These are phyloP conservation scores for Coemansia guatemalensis DNA, from an alignment of 192 early-diverging fungal species.

Conservation along the genomic window DNA sequence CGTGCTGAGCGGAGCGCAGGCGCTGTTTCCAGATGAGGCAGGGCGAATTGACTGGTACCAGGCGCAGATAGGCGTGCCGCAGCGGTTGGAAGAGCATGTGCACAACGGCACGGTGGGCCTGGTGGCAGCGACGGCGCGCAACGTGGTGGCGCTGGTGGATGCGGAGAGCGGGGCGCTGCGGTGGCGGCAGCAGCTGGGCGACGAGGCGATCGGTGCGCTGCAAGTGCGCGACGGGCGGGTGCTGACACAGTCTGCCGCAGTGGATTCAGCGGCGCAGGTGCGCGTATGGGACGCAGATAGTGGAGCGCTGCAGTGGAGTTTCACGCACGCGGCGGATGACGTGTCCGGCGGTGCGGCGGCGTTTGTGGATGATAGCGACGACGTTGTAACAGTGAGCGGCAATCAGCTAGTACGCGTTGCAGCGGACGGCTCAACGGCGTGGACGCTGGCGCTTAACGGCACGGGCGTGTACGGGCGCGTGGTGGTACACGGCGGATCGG, in stretches of 20 bases:
- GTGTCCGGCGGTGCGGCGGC: conserved; percentile 37
- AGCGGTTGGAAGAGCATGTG: conserved; percentile 20
- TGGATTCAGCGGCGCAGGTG: conserved; percentile 19
- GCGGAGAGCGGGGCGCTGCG: conserved; percentile 65
- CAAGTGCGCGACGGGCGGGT: conserved; percentile 34
- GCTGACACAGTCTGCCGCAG: conserved; percentile 30
- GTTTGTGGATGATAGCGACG: conserved; percentile 39
- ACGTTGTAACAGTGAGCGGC: conserved; percentile 44
- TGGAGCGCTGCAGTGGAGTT: conserved; percentile 19
- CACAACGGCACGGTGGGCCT: conserved; percentile 43
- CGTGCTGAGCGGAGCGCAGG: conserved; percentile 13
- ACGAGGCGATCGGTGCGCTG: conserved; percentile 59
- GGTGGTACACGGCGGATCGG: conserved; percentile 30
- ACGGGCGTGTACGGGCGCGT: conserved; percentile 40
- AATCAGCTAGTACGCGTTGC: conserved; percentile 36
- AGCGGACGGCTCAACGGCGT: conserved; percentile 19
- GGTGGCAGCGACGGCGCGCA: conserved; percentile 65
- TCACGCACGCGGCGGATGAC: conserved; percentile 23
- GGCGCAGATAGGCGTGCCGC: conserved; percentile 41
- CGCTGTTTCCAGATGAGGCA: conserved; percentile 52
- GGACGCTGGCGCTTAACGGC: conserved; percentile 37
- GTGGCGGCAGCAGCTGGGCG: conserved; percentile 75
- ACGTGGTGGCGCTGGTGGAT: conserved; percentile 71
- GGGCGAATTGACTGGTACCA: conserved; percentile 53
- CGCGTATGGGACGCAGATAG: conserved; percentile 53